These are phyloP conservation scores for Plasmodium malariae DNA, from an alignment of 169 alveolate species.

Conservation along the genomic window DNA sequence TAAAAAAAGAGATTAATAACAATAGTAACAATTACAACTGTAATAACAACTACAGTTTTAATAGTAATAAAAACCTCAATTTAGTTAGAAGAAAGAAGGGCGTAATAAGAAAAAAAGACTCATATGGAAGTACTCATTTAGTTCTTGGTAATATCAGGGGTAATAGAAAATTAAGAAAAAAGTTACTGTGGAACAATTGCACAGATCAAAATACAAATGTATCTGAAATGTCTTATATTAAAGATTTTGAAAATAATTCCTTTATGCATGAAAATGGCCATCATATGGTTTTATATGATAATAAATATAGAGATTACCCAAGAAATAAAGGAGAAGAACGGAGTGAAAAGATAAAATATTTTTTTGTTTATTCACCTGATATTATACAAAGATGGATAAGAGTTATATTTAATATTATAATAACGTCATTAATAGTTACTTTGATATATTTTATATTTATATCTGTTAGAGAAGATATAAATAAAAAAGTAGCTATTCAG, in stretches of 20 bases:
- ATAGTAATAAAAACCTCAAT: constrained; percentile 11
- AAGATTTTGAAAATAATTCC: constrained; percentile 54
- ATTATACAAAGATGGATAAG: constrained; percentile 75
- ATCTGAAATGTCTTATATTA: constrained; percentile 57
- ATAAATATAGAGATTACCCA: constrained; percentile 37
- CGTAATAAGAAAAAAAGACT: constrained; percentile 33
- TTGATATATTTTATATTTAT: constrained; percentile 66
- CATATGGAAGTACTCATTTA: constrained; percentile 33
- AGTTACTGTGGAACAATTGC: constrained; percentile 6
- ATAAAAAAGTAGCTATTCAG: constrained; percentile 72
- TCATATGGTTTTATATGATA: constrained; percentile 46
- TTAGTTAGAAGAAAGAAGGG: constrained; percentile 45
- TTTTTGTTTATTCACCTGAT: constrained; percentile 73
- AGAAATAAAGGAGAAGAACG: constrained; percentile 5
- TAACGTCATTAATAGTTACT: constrained; percentile 58
- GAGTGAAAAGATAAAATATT: constrained; percentile 15
- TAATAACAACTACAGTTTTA: background rate
- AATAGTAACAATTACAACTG: background rate
- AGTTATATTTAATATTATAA: constrained; percentile 67
- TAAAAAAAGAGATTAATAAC: constrained; percentile 31
- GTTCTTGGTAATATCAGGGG: constrained; percentile 16
- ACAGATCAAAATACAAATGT: constrained; percentile 49
- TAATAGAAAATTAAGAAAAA: constrained; percentile 31
- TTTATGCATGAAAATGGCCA: constrained; percentile 51
- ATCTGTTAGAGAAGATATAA: constrained; percentile 72